Evolutionary conservation across 2,329 filamentous ascomycete genomes (phyloP).

Genomic region (Aplosporella prunicola): DNA sequence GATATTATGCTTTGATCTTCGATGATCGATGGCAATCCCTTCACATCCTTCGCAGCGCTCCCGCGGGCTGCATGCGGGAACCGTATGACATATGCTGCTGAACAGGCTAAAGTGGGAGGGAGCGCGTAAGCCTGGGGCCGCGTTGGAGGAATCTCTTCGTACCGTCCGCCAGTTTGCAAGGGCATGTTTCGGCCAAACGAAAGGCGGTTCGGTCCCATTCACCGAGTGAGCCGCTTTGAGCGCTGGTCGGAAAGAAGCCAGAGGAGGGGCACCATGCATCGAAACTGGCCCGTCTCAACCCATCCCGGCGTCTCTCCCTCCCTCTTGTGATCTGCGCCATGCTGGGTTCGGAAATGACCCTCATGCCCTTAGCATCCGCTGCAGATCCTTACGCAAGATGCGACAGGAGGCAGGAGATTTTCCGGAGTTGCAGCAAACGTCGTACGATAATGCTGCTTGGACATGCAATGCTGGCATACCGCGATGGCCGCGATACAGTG

Average conservation of each 20-base stretch:
- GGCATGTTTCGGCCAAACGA: slow-evolving; percentile 6
- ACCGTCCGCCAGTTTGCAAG: slow-evolving; percentile 7
- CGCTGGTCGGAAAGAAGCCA: slow-evolving; percentile 2
- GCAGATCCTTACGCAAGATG: slow-evolving; percentile 12
- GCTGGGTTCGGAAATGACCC: slow-evolving; percentile 11
- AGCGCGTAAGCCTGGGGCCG: slow-evolving; percentile 4
- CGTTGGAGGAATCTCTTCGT: slow-evolving; percentile 7
- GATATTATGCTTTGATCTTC: slow-evolving; percentile 11
- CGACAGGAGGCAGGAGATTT: slow-evolving; percentile 11
- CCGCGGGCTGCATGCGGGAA: slow-evolving; percentile 9
- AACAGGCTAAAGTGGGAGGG: slow-evolving; percentile 3
- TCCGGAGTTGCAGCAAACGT: slow-evolving; percentile 11
- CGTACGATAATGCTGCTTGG: slow-evolving; percentile 8
- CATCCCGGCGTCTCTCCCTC: too few relatives aligned
- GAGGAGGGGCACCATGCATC: slow-evolving; percentile 2
- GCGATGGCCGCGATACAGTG: slow-evolving; percentile 8
- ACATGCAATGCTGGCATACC: slow-evolving; percentile 9
- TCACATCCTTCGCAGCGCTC: slow-evolving; percentile 8
- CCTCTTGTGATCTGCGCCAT: slow-evolving; percentile 7
- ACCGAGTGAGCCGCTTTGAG: slow-evolving; percentile 8
- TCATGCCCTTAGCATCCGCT: slow-evolving; percentile 2
- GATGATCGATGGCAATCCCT: slow-evolving; percentile 10
- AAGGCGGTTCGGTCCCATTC: slow-evolving; percentile 8
- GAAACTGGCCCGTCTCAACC: too few relatives aligned
- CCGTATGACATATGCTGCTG: slow-evolving; percentile 5